Evolutionary conservation across 139 green algal genomes (phyloP).

Genomic region (Micromonas pusilla): DNA sequence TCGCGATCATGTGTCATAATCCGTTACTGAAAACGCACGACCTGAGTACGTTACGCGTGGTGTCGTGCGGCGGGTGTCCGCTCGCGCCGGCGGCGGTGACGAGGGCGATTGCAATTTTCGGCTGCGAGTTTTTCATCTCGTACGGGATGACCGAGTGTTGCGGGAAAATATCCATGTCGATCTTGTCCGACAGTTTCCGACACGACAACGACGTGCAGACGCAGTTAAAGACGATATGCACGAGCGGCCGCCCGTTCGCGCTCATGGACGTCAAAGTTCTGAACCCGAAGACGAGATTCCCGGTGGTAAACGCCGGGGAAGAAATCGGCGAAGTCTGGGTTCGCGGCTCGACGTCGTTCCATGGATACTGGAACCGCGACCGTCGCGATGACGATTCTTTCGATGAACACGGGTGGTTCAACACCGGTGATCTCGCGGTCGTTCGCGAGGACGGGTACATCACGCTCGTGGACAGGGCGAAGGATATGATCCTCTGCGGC

Average conservation of each 20-base stretch:
- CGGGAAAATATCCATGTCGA: slow-evolving; percentile 87
- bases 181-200: slow-evolving; percentile 28
- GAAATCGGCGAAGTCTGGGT: slow-evolving; percentile 24
- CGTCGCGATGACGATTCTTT: slow-evolving; percentile 3
- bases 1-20: slow-evolving; percentile 67
- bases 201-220: background rate
- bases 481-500: slow-evolving; percentile 39
- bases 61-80: slow-evolving; percentile 74
- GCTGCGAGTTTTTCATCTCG: slow-evolving; percentile 79
- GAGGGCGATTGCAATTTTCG: slow-evolving; percentile 52
- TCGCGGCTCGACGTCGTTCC: slow-evolving; percentile 28
- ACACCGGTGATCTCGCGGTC: slow-evolving; percentile 28
- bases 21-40: slow-evolving; percentile 51
- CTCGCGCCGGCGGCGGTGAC: slow-evolving; percentile 54
- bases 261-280: slow-evolving; percentile 27
- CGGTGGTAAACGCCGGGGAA: slow-evolving; percentile 23
- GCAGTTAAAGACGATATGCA: slow-evolving; percentile 39
- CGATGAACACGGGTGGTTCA: slow-evolving; percentile 31
- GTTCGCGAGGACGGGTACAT: slow-evolving; percentile 16
- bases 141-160: slow-evolving; percentile 96
- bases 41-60: slow-evolving; percentile 61
- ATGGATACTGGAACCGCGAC: slow-evolving; percentile 17
- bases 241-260: slow-evolving; percentile 29
- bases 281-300: background rate
- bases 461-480: slow-evolving; percentile 27